Evolutionary conservation across 495 filamentous ascomycete genomes (phyloP).

Genomic region (Cairneyella variabilis): DNA sequence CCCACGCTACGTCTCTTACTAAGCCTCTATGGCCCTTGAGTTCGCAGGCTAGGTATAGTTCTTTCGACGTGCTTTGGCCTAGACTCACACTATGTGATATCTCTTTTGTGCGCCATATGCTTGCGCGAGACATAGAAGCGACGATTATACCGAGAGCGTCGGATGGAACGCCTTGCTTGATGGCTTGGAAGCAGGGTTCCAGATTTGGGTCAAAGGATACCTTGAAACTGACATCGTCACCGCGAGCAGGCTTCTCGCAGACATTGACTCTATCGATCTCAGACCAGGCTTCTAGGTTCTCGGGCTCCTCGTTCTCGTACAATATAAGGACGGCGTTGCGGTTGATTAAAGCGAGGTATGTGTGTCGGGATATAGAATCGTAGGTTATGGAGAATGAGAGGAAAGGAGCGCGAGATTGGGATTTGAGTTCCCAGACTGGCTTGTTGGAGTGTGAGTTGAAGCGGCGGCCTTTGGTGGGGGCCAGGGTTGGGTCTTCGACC

Average conservation of each 20-base stretch:
- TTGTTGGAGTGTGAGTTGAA: constrained; percentile 52
- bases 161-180: constrained; percentile 69
- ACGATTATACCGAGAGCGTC: constrained; percentile 76
- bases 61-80: constrained; percentile 42
- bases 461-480: constrained; percentile 65
- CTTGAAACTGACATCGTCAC: constrained; percentile 81
- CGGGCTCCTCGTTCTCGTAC: constrained; percentile 83
- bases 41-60: constrained; percentile 77
- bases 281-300: constrained; percentile 72
- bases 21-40: constrained; percentile 65
- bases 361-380: constrained; percentile 59
- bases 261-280: constrained; percentile 64
- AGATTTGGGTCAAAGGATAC: constrained; percentile 83
- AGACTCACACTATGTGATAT: constrained; percentile 49
- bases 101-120: constrained; percentile 72
- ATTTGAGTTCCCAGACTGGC: constrained; percentile 32
- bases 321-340: constrained; percentile 75
- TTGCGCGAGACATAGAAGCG: constrained; percentile 75
- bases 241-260: constrained; percentile 55
- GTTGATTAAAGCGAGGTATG: constrained; percentile 79
- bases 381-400: constrained; percentile 80
- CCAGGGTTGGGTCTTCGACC: constrained; percentile 78
- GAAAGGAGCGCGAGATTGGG: constrained; percentile 57
- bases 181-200: constrained; percentile 68
- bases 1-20: constrained; percentile 92